These are phyloP conservation scores for Lagenaria siceraria DNA, from an alignment of 306 rosid species.

Conservation along the genomic window DNA sequence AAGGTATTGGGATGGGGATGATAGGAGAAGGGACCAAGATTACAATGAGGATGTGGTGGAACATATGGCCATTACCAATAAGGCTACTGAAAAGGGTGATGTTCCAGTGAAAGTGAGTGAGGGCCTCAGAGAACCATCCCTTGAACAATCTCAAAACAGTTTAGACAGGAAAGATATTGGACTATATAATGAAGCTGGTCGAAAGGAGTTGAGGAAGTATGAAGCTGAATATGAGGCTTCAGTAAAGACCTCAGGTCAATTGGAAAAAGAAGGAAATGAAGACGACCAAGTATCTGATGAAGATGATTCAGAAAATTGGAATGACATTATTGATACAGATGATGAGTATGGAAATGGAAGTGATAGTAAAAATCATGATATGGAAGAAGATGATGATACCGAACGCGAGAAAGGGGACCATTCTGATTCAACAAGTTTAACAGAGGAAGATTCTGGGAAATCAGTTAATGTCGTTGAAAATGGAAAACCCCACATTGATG, in stretches of 20 bases:
- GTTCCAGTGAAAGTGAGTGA: conserved; percentile 20
- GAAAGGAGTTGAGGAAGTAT: conserved; percentile 72
- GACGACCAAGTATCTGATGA: conserved; percentile 13
- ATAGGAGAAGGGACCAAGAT: conserved; percentile 87
- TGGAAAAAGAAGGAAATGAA: conserved; percentile 13
- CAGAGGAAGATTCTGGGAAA: conserved; percentile 24
- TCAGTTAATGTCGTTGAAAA: conserved; percentile 18
- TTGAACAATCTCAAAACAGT: conserved; percentile 21
- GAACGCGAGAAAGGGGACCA: conserved; percentile 23
- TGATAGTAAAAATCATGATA: conserved; percentile 36
- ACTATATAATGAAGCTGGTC: conserved; percentile 93
- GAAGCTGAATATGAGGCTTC: conserved; percentile 94
- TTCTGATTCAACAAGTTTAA: conserved; percentile 14
- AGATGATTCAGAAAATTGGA: conserved; percentile 29
- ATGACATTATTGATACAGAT: conserved; percentile 28
- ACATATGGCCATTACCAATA: conserved; percentile 20
- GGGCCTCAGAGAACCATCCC: conserved; percentile 15
- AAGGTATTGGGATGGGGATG: conserved; percentile 94
- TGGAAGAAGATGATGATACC: conserved; percentile 41
- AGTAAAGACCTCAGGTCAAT: conserved; percentile 28
- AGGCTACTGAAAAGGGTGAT: conserved; percentile 15
- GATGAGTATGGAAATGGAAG: conserved; percentile 82
- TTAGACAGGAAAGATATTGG: conserved; percentile 42
- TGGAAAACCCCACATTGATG: conserved; percentile 19
- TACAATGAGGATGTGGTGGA: conserved; percentile 58